Percentiles rank a stretch among this genome's conserved stretches.
phyloP scores from a whole-genome alignment of 2,329 filamentous ascomycete genomes.

The Sclerotinia subarctica region DNA sequence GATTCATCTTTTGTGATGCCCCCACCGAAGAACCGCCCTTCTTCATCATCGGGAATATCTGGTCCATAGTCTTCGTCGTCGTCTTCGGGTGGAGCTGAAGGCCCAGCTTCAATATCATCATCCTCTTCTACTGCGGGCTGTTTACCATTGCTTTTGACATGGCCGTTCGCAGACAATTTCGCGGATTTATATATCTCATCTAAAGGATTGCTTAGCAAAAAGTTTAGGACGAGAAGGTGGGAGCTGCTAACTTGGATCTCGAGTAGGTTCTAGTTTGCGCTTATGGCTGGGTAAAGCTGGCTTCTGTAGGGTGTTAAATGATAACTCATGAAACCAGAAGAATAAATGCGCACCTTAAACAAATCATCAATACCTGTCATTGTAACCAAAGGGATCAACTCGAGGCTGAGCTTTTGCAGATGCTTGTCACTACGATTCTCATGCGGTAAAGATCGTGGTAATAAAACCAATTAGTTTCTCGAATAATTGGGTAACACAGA shows the following conservation, averaged over 20 bases:
- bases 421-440: not conserved
- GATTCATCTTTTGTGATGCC: conserved; percentile 80
- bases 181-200: conserved; percentile 63
- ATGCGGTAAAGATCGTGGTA: not conserved
- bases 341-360: conserved; percentile 30
- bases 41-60: conserved; percentile 69
- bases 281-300: conserved; percentile 48
- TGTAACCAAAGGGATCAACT: conserved; percentile 15
- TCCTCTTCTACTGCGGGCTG: conserved; percentile 38
- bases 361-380: conserved; percentile 37
- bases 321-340: not conserved
- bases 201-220: conserved; percentile 35
- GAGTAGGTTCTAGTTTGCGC: conserved; percentile 59
- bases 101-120: conserved; percentile 47
- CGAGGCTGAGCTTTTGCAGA: conserved; percentile 12
- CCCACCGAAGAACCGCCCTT: conserved; percentile 92
- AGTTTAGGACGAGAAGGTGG: not conserved
- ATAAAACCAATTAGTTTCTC: not conserved
- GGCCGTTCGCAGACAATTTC: conserved; percentile 48
- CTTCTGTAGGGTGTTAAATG: conserved; percentile 31
- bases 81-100: conserved; percentile 53
- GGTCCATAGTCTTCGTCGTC: conserved; percentile 55
- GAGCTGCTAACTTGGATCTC: conserved; percentile 56
- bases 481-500: not conserved
- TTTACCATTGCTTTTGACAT: conserved; percentile 40